Conservation (phyloP, 805 yeast species). For the Starmera amethionina region DNA sequence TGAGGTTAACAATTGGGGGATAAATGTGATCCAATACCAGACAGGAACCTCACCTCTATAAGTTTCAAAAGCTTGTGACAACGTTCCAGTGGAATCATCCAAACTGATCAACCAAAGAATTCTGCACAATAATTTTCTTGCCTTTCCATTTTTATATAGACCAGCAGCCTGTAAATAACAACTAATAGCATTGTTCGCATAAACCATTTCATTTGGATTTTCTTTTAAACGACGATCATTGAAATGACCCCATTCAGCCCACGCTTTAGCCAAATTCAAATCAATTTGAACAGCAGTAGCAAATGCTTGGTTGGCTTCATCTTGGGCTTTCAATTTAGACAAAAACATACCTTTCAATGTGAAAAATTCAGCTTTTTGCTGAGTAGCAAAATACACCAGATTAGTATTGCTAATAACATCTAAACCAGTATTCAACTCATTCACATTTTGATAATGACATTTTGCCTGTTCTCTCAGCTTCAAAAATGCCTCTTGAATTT, state of each 20-base stretch:
- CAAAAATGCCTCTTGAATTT: slow-evolving; percentile 94
- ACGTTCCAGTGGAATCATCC: slow-evolving; percentile 75
- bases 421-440: slow-evolving; percentile 86
- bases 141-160: slow-evolving; percentile 82
- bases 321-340: slow-evolving; percentile 80
- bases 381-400: slow-evolving; percentile 90
- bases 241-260: slow-evolving; percentile 99
- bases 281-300: slow-evolving; percentile 97
- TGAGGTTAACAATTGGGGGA: slow-evolving; percentile 87
- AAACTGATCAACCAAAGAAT: slow-evolving; percentile 88
- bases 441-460: slow-evolving; percentile 88
- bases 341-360: slow-evolving; percentile 97
- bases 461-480: slow-evolving; percentile 95
- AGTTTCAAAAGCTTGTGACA: slow-evolving; percentile 81
- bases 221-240: slow-evolving; percentile 84
- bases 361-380: slow-evolving; percentile 96
- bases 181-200: slow-evolving; percentile 89
- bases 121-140: slow-evolving; percentile 79
- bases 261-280: slow-evolving; percentile 87
- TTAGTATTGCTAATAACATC: slow-evolving; percentile 97
- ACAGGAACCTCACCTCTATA: slow-evolving; percentile 96
- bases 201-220: slow-evolving; percentile 66
- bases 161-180: slow-evolving; percentile 98
- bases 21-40: slow-evolving; percentile 98
- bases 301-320: slow-evolving; percentile 95